Percentiles rank a stretch among this genome's conserved stretches.
Conservation (phyloP, 2,329 filamentous ascomycete genomes). For the Pseudogymnoascus sp. region DNA sequence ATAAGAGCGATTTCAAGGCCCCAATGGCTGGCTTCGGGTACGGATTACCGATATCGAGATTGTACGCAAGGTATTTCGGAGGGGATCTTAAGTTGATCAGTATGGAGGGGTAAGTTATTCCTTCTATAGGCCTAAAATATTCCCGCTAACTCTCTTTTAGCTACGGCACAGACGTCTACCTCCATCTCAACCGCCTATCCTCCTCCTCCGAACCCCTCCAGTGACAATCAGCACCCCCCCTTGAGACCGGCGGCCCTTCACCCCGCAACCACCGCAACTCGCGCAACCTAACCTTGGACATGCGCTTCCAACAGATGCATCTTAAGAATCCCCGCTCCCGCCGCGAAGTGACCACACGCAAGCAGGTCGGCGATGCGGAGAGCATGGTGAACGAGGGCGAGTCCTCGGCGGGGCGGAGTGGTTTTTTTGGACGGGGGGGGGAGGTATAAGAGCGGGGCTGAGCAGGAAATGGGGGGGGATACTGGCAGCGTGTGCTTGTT, state of each 20-base stretch:
- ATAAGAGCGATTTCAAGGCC: slow-evolving; percentile 98
- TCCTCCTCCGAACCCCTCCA: slow-evolving; percentile 94
- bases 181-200: slow-evolving; percentile 91
- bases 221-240: slow-evolving; percentile 63
- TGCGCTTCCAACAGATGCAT: slow-evolving; percentile 47
- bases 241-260: slow-evolving; percentile 17
- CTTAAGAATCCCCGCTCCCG: slow-evolving; percentile 61
- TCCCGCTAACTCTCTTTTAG: slow-evolving; percentile 38
- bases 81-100: slow-evolving; percentile 96
- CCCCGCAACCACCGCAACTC: slow-evolving; percentile 41
- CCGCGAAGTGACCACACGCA: slow-evolving; percentile 70
- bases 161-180: slow-evolving; percentile 96
- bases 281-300: slow-evolving; percentile 55
- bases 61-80: slow-evolving; percentile 96
- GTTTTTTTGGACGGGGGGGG: slow-evolving; percentile 28
- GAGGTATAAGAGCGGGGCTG: slow-evolving; percentile 21
- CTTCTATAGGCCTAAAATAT: slow-evolving; percentile 2
- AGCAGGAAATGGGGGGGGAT: not conserved
- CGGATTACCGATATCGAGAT: slow-evolving; percentile 81
- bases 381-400: slow-evolving; percentile 54
- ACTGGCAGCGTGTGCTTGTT: slow-evolving; percentile 1
- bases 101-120: slow-evolving; percentile 81
- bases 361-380: slow-evolving; percentile 84
- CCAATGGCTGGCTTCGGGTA: slow-evolving; percentile 99
- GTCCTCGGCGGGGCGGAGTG: slow-evolving; percentile 22